These are phyloP conservation scores for Phalaenopsis equestris DNA, from an alignment of 106 monocot species.

Conservation along the genomic window DNA sequence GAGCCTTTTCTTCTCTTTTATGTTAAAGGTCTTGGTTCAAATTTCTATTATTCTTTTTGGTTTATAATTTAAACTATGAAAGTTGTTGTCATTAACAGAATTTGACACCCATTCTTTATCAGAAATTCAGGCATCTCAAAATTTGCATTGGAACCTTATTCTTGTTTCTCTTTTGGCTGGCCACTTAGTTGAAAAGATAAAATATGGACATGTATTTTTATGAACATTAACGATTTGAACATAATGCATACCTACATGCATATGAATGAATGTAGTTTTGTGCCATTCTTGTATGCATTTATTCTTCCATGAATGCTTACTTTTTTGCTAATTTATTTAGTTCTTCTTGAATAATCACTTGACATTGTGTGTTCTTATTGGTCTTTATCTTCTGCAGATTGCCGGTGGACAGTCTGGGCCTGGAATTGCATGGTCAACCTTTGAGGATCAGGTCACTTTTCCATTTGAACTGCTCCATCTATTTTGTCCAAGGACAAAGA, in stretches of 20 bases:
- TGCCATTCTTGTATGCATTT: not conserved
- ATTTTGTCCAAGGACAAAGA: not conserved
- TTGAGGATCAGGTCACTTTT: conserved; percentile 87
- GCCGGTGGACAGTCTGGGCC: conserved; percentile 50
- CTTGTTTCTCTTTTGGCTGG: not conserved
- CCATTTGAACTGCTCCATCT: not conserved
- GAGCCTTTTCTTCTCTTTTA: too few species aligned
- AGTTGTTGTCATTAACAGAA: not conserved
- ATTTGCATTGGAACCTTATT: not conserved
- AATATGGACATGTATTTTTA: not conserved
- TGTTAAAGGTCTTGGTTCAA: too few species aligned
- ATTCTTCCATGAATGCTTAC: not conserved
- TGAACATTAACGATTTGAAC: not conserved
- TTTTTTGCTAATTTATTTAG: not conserved
- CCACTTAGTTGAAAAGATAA: not conserved
- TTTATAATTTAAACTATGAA: not conserved
- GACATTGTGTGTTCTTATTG: not conserved
- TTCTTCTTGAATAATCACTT: not conserved
- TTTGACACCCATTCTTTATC: not conserved
- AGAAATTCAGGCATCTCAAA: not conserved
- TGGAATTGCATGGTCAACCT: conserved; percentile 75
- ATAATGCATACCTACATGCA: not conserved
- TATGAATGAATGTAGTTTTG: not conserved
- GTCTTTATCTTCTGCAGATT: conserved; percentile 34
- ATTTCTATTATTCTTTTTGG: not conserved